These are phyloP conservation scores for Pyrenochaeta sp. DNA, from an alignment of 2,329 filamentous ascomycete species.

Conservation along the genomic window DNA sequence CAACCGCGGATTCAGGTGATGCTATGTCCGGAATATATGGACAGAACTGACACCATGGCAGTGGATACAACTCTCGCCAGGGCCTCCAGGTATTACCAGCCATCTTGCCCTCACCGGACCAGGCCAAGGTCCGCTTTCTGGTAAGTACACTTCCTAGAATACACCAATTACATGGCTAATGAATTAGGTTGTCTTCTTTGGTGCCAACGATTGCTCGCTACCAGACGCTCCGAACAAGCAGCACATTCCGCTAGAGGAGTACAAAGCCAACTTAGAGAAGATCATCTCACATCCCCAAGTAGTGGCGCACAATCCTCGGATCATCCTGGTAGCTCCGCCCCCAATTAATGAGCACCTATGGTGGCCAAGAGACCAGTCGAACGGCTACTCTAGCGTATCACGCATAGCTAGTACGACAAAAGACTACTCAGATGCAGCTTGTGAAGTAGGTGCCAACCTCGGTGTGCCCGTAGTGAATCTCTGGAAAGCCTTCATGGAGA, in stretches of 20 bases:
- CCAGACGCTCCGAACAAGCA: constrained; percentile 71
- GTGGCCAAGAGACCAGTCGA: constrained; percentile 57
- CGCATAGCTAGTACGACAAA: constrained; percentile 69
- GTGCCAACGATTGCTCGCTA: constrained; percentile 87
- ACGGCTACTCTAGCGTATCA: constrained; percentile 45
- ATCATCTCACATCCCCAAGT: constrained; percentile 79
- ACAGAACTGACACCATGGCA: constrained; percentile 36
- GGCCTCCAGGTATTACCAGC: constrained; percentile 73
- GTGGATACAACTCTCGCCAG: constrained; percentile 84
- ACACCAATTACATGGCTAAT: constrained; percentile 11
- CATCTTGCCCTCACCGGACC: constrained; percentile 73
- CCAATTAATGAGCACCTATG: constrained; percentile 80
- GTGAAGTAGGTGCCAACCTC: constrained; percentile 66
- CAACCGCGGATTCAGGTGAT: constrained; percentile 79
- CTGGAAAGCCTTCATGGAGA: constrained; percentile 78
- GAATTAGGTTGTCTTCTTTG: constrained; percentile 78
- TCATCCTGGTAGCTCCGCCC: constrained; percentile 82
- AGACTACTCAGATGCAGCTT: constrained; percentile 71
- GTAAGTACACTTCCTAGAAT: constrained; percentile 51
- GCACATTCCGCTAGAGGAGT: constrained; percentile 79
- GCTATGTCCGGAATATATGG: not conserved
- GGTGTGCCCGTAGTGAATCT: constrained; percentile 76
- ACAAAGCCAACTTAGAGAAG: constrained; percentile 73
- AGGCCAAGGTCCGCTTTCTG: constrained; percentile 71
- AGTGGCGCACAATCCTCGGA: constrained; percentile 72